Conservation (phyloP, 1,139 yeast species). For the Suhomyces guaymorum region DNA sequence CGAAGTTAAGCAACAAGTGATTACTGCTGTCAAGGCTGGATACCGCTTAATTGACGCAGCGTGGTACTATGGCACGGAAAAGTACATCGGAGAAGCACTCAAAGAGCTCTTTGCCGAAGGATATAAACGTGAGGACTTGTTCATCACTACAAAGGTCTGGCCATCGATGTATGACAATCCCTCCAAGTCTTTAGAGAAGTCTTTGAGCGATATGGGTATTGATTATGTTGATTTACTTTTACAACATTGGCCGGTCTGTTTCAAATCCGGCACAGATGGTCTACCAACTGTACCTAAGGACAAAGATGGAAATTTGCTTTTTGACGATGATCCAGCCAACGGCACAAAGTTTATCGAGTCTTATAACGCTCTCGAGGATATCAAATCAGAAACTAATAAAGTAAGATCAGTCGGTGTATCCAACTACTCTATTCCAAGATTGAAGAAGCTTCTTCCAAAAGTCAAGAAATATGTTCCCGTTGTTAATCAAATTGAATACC, state of each 20-base stretch:
- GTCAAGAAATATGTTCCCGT: conserved; percentile 32
- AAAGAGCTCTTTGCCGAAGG: conserved; percentile 50
- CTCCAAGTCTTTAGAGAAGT: conserved; percentile 38
- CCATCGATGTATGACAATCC: conserved; percentile 40
- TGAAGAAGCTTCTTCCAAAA: conserved; percentile 29
- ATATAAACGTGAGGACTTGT: conserved; percentile 56
- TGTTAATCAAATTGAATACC: conserved; percentile 40
- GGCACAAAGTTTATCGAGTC: conserved; percentile 47
- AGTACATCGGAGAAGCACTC: conserved; percentile 51
- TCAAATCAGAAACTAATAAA: conserved; percentile 32
- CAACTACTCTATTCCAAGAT: conserved; percentile 32
- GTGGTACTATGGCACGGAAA: conserved; percentile 53
- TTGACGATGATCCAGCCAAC: conserved; percentile 43
- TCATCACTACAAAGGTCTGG: conserved; percentile 66
- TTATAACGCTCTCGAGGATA: conserved; percentile 49
- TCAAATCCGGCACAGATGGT: conserved; percentile 41
- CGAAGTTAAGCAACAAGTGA: conserved; percentile 38
- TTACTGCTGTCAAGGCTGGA: conserved; percentile 43
- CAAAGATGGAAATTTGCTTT: conserved; percentile 40
- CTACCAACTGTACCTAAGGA: conserved; percentile 37
- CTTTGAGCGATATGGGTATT: conserved; percentile 42
- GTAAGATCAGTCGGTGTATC: conserved; percentile 37
- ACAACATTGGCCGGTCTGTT: conserved; percentile 63
- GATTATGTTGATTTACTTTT: conserved; percentile 61
- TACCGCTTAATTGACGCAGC: conserved; percentile 46